phyloP scores from a whole-genome alignment of 2,329 filamentous ascomycete species.

The Lachnellula cervina region DNA sequence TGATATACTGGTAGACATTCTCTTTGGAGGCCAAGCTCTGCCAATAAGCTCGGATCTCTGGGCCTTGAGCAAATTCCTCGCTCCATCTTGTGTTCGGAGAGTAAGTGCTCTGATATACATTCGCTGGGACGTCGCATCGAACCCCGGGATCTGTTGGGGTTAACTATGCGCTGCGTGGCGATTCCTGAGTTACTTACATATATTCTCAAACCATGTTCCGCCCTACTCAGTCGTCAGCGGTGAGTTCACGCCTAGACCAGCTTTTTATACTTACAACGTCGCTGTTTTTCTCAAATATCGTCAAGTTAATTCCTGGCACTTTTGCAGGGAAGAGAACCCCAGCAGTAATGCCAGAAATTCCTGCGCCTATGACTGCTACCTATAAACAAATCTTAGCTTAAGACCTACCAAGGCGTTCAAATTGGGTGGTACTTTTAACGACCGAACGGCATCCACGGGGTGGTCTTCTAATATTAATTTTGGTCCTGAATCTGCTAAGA shows the following conservation, averaged over 20 bases:
- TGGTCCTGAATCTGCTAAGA: background rate
- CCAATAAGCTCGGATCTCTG: constrained; percentile 66
- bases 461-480: constrained; percentile 38
- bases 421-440: constrained; percentile 3
- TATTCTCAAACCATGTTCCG: constrained; percentile 50
- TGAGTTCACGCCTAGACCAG: background rate
- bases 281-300: constrained; percentile 45
- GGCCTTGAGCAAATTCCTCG: constrained; percentile 61
- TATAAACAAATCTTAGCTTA: background rate
- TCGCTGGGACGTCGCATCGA: constrained; percentile 27
- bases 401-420: background rate
- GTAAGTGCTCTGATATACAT: constrained; percentile 65
- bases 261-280: background rate
- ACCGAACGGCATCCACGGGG: constrained; percentile 23
- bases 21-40: constrained; percentile 57
- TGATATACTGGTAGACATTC: constrained; percentile 55
- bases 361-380: constrained; percentile 60
- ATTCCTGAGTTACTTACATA: constrained; percentile 15
- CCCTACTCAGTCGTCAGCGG: constrained; percentile 25
- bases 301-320: constrained; percentile 60
- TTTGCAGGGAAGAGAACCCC: constrained; percentile 63
- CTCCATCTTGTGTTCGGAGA: constrained; percentile 64
- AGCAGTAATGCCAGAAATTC: constrained; percentile 56
- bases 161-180: too few species aligned
- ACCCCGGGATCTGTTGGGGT: constrained; percentile 25